Evolutionary conservation across 1,284 basidiomycete species (phyloP), one percentile per base, ranked within the genome.

Genomic region (Moesziomyces parantarcticus): DNA sequence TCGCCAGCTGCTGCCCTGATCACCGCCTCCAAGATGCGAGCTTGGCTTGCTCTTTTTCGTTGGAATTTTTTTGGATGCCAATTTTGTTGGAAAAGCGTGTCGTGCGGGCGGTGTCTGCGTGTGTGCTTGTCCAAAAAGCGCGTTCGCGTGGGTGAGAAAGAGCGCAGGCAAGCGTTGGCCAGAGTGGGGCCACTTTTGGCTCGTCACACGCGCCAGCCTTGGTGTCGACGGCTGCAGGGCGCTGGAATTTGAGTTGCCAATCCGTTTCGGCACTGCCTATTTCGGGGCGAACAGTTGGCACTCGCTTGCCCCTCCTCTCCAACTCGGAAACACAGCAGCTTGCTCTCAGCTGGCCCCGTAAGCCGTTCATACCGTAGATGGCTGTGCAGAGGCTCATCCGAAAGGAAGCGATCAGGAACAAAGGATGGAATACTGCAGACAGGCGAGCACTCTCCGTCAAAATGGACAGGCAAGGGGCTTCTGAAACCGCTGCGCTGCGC

Each of bases 401-500:
- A 43, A 13, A 7, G 11, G 42, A 6, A 43, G 9, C 3, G 11
- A n/a, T 11, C 42, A n/a, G 20, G 22, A 43, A 20, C 20, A 43
- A 43, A n/a, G n/a, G n/a, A n/a, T n/a, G n/a, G n/a, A n/a, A n/a
- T n/a, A n/a, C n/a, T n/a, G n/a, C n/a, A n/a, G n/a, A n/a, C n/a
- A n/a, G n/a, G n/a, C n/a, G n/a, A 10, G 29, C 29, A 29, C 9
- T 8, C 29, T 29, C 29, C n/a, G 7, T 16, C 49, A 50, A 26
- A 41, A 21, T 36, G 20, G 32, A 40, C 36, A 50, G 26, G 49
- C 22, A 50, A 50, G 49, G 49, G 49, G 41, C 49, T 26, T 29
- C 29, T 29, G 29, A 29, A 29, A 29, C 29, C 39, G 49, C 49
- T 41, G 49, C 39, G 56, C 60, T 61, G 58, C 58, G 54, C 49